These are phyloP conservation scores for Pseudophaeomoniella oleicola DNA, from an alignment of 2,329 filamentous ascomycete species.

Conservation along the genomic window DNA sequence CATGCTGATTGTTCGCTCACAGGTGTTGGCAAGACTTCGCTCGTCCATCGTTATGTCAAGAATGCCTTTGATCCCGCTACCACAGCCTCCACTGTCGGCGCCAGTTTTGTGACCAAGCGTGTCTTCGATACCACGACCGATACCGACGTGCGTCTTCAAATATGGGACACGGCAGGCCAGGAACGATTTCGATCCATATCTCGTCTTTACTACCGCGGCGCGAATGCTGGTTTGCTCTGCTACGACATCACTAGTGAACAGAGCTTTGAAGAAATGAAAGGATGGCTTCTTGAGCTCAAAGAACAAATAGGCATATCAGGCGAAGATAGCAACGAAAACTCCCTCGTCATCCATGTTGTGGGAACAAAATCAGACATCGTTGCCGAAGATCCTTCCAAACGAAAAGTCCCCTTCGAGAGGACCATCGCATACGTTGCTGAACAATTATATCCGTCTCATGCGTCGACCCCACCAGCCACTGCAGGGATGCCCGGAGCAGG, in stretches of 20 bases:
- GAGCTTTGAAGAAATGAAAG: conserved; percentile 83
- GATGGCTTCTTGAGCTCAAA: conserved; percentile 76
- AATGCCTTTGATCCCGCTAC: conserved; percentile 26
- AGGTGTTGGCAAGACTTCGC: conserved; percentile 39
- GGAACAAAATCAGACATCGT: conserved; percentile 90
- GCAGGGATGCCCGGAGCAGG: conserved; percentile 26
- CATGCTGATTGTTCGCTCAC: not conserved
- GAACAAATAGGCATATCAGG: conserved; percentile 43
- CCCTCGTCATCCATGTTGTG: conserved; percentile 84
- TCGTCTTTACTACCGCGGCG: conserved; percentile 88
- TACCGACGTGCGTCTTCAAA: conserved; percentile 78
- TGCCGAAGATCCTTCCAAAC: conserved; percentile 59
- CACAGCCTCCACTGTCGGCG: conserved; percentile 53
- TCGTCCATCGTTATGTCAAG: conserved; percentile 34
- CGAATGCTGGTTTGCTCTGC: conserved; percentile 84
- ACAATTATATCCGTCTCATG: conserved; percentile 61
- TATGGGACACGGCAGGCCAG: conserved; percentile 94
- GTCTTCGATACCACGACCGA: conserved; percentile 73
- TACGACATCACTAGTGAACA: conserved; percentile 81
- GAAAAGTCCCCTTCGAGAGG: conserved; percentile 83
- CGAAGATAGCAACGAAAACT: conserved; percentile 24
- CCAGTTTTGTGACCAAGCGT: conserved; percentile 66
- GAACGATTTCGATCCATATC: conserved; percentile 92
- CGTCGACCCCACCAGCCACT: conserved; percentile 53
- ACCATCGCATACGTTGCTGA: conserved; percentile 94